Percentiles rank a stretch among this genome's conserved stretches.
phyloP scores from a whole-genome alignment of 1,139 yeast genomes.

The Pichia cactophila region DNA sequence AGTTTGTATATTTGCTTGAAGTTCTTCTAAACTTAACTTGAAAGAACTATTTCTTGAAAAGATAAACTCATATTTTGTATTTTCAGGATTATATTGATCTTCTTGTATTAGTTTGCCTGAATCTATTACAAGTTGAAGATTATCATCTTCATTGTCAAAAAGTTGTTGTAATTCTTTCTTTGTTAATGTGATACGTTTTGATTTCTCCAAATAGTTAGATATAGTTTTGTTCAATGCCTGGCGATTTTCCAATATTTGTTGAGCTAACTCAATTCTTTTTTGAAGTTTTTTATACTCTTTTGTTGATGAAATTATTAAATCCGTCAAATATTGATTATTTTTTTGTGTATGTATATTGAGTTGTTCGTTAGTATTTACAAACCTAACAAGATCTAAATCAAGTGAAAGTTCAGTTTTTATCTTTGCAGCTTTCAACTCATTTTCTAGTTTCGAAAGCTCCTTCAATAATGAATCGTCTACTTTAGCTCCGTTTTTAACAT shows the following conservation, averaged over 20 bases:
- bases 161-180: slow-evolving; percentile 20
- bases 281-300: slow-evolving; percentile 17
- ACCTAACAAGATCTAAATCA: slow-evolving; percentile 17
- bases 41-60: slow-evolving; percentile 18
- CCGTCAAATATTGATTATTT: slow-evolving; percentile 16
- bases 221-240: slow-evolving; percentile 20
- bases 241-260: slow-evolving; percentile 19
- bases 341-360: slow-evolving; percentile 15
- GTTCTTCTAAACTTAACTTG: slow-evolving; percentile 18
- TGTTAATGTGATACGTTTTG: slow-evolving; percentile 20
- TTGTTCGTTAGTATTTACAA: slow-evolving; percentile 13
- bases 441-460: slow-evolving; percentile 13
- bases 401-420: slow-evolving; percentile 16
- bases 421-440: slow-evolving; percentile 14
- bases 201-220: slow-evolving; percentile 18
- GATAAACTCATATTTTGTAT: slow-evolving; percentile 19
- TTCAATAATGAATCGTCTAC: slow-evolving; percentile 14
- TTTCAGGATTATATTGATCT: slow-evolving; percentile 12
- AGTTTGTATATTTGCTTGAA: slow-evolving; percentile 17
- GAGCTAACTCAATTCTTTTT: slow-evolving; percentile 17
- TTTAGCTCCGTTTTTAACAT: slow-evolving; percentile 12
- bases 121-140: slow-evolving; percentile 18
- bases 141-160: slow-evolving; percentile 23
- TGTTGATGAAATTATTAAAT: slow-evolving; percentile 17
- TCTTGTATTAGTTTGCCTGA: slow-evolving; percentile 20